Percentiles rank a stretch among this genome's conserved stretches.
phyloP scores from a whole-genome alignment of 495 filamentous ascomycete genomes.

The Parmelia sp. region DNA sequence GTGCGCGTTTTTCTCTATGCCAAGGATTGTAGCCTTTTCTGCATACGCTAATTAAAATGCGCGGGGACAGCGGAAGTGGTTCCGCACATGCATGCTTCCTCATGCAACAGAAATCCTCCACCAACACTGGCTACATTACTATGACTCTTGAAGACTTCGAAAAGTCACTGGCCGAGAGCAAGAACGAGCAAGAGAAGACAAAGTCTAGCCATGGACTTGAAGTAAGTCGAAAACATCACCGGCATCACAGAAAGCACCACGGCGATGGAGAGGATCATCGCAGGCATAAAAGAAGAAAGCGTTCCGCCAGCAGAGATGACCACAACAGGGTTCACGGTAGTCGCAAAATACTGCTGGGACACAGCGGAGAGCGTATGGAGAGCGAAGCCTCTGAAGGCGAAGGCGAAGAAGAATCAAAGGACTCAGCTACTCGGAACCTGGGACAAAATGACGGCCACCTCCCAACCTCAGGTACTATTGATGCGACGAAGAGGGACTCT shows the following conservation, averaged over 20 bases:
- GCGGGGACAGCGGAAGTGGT: neutral
- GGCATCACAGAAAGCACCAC: slow-evolving; percentile 39
- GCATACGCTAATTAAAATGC: no score
- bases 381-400: slow-evolving; percentile 15
- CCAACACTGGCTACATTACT: neutral
- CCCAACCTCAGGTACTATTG: slow-evolving; percentile 20
- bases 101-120: neutral
- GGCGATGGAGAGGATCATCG: slow-evolving; percentile 43
- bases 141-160: slow-evolving; percentile 54
- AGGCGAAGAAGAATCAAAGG: slow-evolving; percentile 29
- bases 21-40: no score
- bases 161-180: slow-evolving; percentile 41
- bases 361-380: neutral
- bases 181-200: slow-evolving; percentile 39
- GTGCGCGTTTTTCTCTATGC: no score
- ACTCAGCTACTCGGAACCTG: slow-evolving; percentile 24
- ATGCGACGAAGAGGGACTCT: slow-evolving; percentile 59
- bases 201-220: slow-evolving; percentile 26
- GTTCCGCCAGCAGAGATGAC: slow-evolving; percentile 34
- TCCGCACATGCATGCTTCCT: neutral
- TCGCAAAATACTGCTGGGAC: slow-evolving; percentile 17
- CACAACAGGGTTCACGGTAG: slow-evolving; percentile 35
- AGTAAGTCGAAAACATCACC: slow-evolving; percentile 36
- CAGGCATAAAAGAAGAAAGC: slow-evolving; percentile 51
- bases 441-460: slow-evolving; percentile 20